Evolutionary conservation across 495 filamentous ascomycete species (phyloP), one percentile per base, ranked within the genome.

Genomic region (Daldinia grandis): DNA sequence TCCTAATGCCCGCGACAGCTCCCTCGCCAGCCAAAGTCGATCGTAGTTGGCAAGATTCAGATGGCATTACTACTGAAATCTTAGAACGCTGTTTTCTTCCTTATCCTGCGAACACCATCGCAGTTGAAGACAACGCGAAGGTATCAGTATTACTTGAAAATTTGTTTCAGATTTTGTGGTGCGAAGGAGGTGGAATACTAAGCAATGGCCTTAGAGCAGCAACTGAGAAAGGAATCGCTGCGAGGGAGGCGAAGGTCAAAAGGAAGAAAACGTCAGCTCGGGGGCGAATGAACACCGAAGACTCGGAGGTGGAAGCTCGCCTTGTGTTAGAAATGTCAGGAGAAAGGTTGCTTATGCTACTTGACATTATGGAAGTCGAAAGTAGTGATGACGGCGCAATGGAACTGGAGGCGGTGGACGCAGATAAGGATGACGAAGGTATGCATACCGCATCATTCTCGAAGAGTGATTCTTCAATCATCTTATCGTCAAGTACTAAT

Each of bases 131-230:
- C 54, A 97, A 98, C 74, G 89, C 91, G 3, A 94, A 93, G 78
- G 82, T 97, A 33, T 90, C 90, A 4, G 78, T 97, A 3, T 74
- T 92, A 56, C 76, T 97, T 0, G 95, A 99, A 78, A 83, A 83
- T 0, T 76, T 96, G 60, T 68, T 95, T 57, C 84, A 89, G 49
- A 78, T 91, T 4, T 73, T 94, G n/a, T 80, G 81, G 69, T 68
- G 62, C 25, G 82, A 83, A 1, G 72, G 77, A 0, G 64, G 90
- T 7, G 73, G 70, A 21, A 5, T 28, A 1, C 79, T 86, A 50
- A 86, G 83, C 15, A 67, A 76, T 0, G 71, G 67, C 4, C 72
- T 96, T 24, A 76, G 82, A 15, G 64, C 71, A 1, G 86, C 89
- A 0, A 84, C 92, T 15, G 80, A 89, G 66, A 75, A 69, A 62